A percentile compares a stretch with the other conserved stretches of the same genome.
These are phyloP conservation scores for Fusarium chaquense DNA, from an alignment of 2,329 filamentous ascomycete species.

Conservation along the genomic window DNA sequence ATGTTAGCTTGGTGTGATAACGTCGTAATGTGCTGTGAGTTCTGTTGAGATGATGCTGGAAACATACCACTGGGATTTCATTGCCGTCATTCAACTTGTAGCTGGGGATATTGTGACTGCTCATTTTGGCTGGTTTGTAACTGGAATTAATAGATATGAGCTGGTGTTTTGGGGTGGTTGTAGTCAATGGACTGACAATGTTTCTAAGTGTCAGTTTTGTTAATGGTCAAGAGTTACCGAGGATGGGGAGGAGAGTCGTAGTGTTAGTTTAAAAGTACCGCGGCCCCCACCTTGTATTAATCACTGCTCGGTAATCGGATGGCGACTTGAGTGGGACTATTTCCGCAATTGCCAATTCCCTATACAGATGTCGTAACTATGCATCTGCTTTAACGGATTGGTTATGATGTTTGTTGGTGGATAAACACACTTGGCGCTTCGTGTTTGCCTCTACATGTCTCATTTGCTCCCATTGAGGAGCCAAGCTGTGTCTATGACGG, in stretches of 20 bases:
- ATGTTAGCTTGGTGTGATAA: slow-evolving; percentile 7
- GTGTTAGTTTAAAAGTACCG: background rate
- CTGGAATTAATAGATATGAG: background rate
- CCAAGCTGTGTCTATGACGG: background rate
- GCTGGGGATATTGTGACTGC: slow-evolving; percentile 59
- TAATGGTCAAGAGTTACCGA: background rate
- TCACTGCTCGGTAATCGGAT: slow-evolving; percentile 1
- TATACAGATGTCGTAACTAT: background rate
- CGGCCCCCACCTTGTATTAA: background rate
- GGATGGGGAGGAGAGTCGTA: background rate
- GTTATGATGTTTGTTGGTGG: background rate
- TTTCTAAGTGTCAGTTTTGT: background rate
- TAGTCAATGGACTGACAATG: no score
- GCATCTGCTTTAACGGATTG: background rate
- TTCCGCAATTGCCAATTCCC: background rate
- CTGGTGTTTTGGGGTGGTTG: background rate
- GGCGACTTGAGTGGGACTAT: slow-evolving; percentile 1
- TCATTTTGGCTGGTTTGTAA: slow-evolving; percentile 20
- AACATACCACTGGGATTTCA: slow-evolving; percentile 74
- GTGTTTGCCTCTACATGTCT: background rate
- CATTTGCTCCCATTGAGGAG: background rate
- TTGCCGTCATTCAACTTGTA: slow-evolving; percentile 81
- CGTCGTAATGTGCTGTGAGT: background rate
- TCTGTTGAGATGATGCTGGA: background rate
- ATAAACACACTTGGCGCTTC: background rate